Percentiles rank a stretch among this genome's conserved stretches.
phyloP scores from a whole-genome alignment of 176 grass and related monocot genomes.

The Avena sativa region DNA sequence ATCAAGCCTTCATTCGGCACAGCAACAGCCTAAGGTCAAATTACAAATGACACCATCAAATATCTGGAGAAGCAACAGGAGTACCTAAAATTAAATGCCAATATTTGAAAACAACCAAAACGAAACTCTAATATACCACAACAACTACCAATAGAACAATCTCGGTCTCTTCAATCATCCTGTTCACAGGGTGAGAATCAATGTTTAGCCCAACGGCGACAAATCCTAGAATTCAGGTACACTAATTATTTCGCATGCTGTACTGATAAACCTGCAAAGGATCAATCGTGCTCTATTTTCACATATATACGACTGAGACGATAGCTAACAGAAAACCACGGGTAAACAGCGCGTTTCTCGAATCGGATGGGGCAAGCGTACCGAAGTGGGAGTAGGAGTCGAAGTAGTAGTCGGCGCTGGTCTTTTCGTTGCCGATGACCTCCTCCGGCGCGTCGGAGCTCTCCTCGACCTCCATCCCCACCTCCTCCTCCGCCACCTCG shows the following conservation, averaged over 20 bases:
- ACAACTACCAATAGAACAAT: neutral
- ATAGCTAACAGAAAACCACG: slow-evolving; percentile 11
- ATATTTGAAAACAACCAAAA: neutral
- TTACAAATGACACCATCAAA: neutral
- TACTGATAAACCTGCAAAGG: neutral
- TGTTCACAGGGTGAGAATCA: neutral
- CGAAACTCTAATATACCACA: neutral
- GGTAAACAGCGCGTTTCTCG: neutral
- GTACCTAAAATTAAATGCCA: neutral
- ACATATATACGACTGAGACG: neutral
- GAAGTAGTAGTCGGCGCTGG: slow-evolving; percentile 99
- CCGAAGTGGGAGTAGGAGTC: slow-evolving; percentile 99
- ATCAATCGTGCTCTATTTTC: neutral
- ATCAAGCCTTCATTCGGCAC: neutral
- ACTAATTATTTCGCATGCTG: neutral
- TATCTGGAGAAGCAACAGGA: neutral
- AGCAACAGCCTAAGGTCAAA: neutral
- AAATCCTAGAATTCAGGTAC: neutral
- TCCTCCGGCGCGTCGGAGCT: slow-evolving; percentile 27
- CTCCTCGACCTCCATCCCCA: slow-evolving; percentile 54
- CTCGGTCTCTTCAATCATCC: neutral
- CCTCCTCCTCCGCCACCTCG: slow-evolving; percentile 30
- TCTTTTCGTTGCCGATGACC: slow-evolving; percentile 79
- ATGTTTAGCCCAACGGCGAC: neutral
- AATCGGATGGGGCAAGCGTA: slow-evolving; percentile 28